Base-by-base conservation (phyloP, 352 stramenopile species). In the Globisporangium lucens region DNA sequence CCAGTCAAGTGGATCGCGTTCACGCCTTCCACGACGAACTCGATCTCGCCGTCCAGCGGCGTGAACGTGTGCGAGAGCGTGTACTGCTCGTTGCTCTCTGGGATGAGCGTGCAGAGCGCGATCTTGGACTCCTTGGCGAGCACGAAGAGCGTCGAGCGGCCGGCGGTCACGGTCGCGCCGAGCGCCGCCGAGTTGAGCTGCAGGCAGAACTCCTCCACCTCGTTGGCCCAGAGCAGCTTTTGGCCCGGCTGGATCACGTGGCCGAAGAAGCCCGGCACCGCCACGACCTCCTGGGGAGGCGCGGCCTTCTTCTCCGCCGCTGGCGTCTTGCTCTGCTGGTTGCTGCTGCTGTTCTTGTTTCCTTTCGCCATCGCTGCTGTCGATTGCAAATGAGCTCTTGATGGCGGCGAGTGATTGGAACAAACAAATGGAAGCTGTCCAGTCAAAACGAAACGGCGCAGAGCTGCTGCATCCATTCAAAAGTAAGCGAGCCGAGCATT, bases 1-100 rank as follows among this genome's bases (percentile, higher is more conserved):
- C 84, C 87, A 24, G 87, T 93, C 49, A 95, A 58, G 74, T 95
- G 87, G 65, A 95, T 89, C 33, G 80, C 73, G 67, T 94, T 94
- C 22, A 79, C 73, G 36, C 87, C 87, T 56, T 93, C 84, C 66
- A 81, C 78, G 36, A 80, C 68, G 65, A 95, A 92, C 65, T 76
- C 74, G n/a, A 95, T 74, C 24, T 75, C 77, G 8, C 87, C 87
- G 38, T 95, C 87, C 64, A 87, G 78, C 8, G 83, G 78, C 58
- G 87, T 89, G 67, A 95, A 94, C 13, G 85, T 85, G 67, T 95
- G 83, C 58, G 72, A 83, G 60, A 95, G 65, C 66, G 89, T 86
- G 75, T 83, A 95, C 69, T 95, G 87, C 67, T 92, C 78, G 10
- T 75, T 71, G 61, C 77, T 74, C 62, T 85, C 72, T 1, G 76